Evolutionary conservation across 768 basidiomycete genomes (phyloP).

Genomic region (Trametes punicea): DNA sequence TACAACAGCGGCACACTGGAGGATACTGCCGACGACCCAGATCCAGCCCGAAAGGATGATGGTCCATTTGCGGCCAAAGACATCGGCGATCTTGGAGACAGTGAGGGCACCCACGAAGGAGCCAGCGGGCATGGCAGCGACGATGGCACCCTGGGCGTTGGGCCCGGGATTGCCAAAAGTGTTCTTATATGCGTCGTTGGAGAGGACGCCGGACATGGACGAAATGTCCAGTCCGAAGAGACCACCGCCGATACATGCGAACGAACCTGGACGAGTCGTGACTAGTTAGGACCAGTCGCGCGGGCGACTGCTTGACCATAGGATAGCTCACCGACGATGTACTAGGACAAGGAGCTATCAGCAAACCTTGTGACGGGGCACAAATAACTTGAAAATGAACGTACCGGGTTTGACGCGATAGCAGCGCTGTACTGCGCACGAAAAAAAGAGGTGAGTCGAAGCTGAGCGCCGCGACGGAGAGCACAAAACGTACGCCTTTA

Average conservation of each 20-base stretch:
- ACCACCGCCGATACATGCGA: slow-evolving; percentile 79
- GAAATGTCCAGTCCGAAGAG: slow-evolving; percentile 81
- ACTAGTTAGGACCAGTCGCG: neutral
- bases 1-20: slow-evolving; percentile 62
- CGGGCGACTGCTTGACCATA: too few relatives aligned
- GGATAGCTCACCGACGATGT: slow-evolving; percentile 55
- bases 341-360: slow-evolving; percentile 38
- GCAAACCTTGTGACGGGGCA: neutral
- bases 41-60: slow-evolving; percentile 64
- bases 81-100: slow-evolving; percentile 62
- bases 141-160: slow-evolving; percentile 65
- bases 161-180: slow-evolving; percentile 42
- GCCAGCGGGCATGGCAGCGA: slow-evolving; percentile 77
- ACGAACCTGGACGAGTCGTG: slow-evolving; percentile 39
- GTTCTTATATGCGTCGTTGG: slow-evolving; percentile 35
- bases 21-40: slow-evolving; percentile 68
- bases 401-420: slow-evolving; percentile 58
- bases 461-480: neutral
- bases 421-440: slow-evolving; percentile 46
- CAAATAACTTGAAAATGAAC: slow-evolving; percentile 12
- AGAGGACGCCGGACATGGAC: slow-evolving; percentile 77
- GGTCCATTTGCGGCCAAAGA: slow-evolving; percentile 61
- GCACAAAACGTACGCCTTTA: slow-evolving; percentile 9
- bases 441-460: neutral
- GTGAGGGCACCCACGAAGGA: slow-evolving; percentile 64